Conservation (phyloP, 306 rosid genomes). For the Medicago arabica region DNA sequence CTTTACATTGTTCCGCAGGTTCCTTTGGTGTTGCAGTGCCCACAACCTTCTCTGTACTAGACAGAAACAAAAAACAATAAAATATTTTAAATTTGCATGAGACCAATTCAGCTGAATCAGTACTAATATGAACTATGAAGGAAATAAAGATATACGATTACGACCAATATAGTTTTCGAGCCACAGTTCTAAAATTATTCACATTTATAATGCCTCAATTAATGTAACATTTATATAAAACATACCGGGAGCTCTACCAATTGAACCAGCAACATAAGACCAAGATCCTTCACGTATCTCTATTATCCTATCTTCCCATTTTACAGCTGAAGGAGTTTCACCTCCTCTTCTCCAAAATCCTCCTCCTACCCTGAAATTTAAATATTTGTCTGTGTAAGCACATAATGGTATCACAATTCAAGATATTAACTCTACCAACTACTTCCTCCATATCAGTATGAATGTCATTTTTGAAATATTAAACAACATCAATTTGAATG, state of each 20-base stretch:
- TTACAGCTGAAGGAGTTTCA: slow-evolving; percentile 76
- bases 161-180: not conserved
- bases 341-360: slow-evolving; percentile 98
- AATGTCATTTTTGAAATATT: not conserved
- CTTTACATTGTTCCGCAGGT: slow-evolving; percentile 65
- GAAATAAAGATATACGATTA: not conserved
- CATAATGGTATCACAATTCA: slow-evolving; percentile 7
- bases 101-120: not conserved
- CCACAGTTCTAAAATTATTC: not conserved
- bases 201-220: not conserved
- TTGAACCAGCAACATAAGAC: slow-evolving; percentile 85
- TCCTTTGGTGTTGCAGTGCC: slow-evolving; percentile 91
- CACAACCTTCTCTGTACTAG: slow-evolving; percentile 90
- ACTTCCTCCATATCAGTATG: not conserved
- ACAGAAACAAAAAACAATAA: slow-evolving; percentile 52
- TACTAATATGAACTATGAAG: not conserved
- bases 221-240: slow-evolving; percentile 33
- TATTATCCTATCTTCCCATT: slow-evolving; percentile 87
- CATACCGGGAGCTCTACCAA: slow-evolving; percentile 92
- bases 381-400: slow-evolving; percentile 19
- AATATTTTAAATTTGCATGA: slow-evolving; percentile 42
- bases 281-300: slow-evolving; percentile 96
- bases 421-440: slow-evolving; percentile 3
- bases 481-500: too few relatives aligned
- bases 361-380: slow-evolving; percentile 72